Conservation (phyloP, 768 basidiomycete species). For the Gyrodon lividus region DNA sequence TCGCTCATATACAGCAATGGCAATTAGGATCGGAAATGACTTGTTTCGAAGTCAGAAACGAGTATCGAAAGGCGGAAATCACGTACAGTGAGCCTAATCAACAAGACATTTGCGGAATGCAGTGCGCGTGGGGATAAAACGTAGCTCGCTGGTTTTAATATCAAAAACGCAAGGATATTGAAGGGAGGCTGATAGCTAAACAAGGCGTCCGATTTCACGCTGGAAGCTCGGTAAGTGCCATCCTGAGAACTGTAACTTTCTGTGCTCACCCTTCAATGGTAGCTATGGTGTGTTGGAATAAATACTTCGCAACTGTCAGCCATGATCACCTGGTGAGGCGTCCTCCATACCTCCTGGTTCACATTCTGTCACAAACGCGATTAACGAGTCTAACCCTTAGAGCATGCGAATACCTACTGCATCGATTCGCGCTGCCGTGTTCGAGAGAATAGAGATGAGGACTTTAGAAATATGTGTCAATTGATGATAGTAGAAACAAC, state of each 20-base stretch:
- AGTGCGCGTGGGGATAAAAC: conserved; percentile 71
- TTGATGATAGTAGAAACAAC: conserved; percentile 3
- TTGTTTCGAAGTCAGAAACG: conserved; percentile 20
- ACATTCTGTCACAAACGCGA: conserved; percentile 44
- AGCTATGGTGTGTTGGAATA: conserved; percentile 83
- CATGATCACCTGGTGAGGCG: background rate
- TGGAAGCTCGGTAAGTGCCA: conserved; percentile 27
- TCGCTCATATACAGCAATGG: conserved; percentile 80
- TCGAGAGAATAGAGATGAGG: conserved; percentile 87
- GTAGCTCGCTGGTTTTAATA: conserved; percentile 80
- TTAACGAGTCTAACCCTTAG: background rate
- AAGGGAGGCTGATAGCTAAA: conserved; percentile 93
- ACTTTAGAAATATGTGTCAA: conserved; percentile 31
- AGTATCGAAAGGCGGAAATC: background rate
- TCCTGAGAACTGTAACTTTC: background rate
- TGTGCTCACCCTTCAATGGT: conserved; percentile 80
- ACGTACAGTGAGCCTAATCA: conserved; percentile 76
- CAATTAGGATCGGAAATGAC: conserved; percentile 75
- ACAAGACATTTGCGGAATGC: conserved; percentile 83
- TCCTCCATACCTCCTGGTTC: conserved; percentile 48
- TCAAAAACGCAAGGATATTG: conserved; percentile 75
- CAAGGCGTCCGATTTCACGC: conserved; percentile 85
- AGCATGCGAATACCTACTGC: conserved; percentile 37
- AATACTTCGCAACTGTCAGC: conserved; percentile 50
- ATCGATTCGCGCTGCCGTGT: conserved; percentile 81